phyloP scores from a whole-genome alignment of 192 early-diverging fungal species.

The Ambispora gerdemannii region DNA sequence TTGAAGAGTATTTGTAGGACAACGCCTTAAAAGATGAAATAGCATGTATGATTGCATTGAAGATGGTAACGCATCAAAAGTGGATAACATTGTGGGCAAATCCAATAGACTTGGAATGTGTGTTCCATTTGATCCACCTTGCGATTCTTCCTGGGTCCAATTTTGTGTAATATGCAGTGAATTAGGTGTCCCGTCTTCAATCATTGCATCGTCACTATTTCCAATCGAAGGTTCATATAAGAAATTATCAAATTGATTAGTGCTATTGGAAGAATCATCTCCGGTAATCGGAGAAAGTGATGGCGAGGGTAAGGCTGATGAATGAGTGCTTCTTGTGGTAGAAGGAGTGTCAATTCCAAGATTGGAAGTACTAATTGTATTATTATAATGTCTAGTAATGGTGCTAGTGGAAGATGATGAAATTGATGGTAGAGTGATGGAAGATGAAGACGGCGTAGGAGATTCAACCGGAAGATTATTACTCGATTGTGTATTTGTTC shows the following conservation, averaged over 20 bases:
- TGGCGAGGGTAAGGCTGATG: constrained; percentile 52
- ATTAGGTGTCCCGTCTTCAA: constrained; percentile 32
- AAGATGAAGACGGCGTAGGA: constrained; percentile 18
- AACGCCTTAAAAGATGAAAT: constrained; percentile 83
- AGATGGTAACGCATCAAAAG: constrained; percentile 77
- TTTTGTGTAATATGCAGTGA: constrained; percentile 30
- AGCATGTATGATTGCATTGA: constrained; percentile 83
- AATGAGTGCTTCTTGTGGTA: constrained; percentile 34
- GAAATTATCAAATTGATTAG: constrained; percentile 28
- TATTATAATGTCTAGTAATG: constrained; percentile 20
- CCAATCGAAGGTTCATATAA: constrained; percentile 26
- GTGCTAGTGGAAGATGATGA: constrained; percentile 1
- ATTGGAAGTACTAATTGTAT: constrained; percentile 23
- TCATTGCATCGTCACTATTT: constrained; percentile 19
- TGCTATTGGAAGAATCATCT: constrained; percentile 8
- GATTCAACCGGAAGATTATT: constrained; percentile 10
- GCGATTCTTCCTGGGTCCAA: constrained; percentile 32
- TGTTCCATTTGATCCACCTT: constrained; percentile 29
- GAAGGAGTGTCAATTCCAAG: constrained; percentile 30
- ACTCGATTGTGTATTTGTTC: constrained; percentile 16
- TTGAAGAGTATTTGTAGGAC: constrained; percentile 77
- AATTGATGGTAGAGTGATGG: constrained; percentile 2
- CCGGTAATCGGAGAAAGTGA: constrained; percentile 42
- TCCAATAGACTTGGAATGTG: constrained; percentile 43
- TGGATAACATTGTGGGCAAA: constrained; percentile 54